Evolutionary conservation across 1,139 yeast species (phyloP), one percentile per base, ranked within the genome.

Genomic region (Candida labiduridarum): DNA sequence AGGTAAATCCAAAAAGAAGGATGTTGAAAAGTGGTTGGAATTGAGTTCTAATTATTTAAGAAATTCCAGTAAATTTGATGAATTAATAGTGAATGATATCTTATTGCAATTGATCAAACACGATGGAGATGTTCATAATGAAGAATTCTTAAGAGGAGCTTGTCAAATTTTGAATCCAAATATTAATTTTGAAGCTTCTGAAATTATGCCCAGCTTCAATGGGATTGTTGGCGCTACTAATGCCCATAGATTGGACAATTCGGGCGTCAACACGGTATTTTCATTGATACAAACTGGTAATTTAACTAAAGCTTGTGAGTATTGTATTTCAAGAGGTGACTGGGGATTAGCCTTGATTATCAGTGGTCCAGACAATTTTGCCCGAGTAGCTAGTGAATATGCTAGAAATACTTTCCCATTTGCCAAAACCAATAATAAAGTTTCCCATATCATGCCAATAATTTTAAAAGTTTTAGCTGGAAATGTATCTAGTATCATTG

Each of bases 341-440:
- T 91, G 91, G 88, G 83, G 96, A 0, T 76, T 91, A 64, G 88
- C 96, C 0, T 66, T 92, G 50, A 67, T 90, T 39, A 72, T 92
- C 50, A 69, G 83, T 33, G 87, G 95, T 1, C 79, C 80, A 14
- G 84, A 82, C 4, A 74, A 76, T 45, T 87, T 90, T 80, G 71
- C 82, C 7, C 72, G 76, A 31, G 78, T 86, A 11, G 86, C 86
- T 1, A 58, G 72, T 3, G 80, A 74, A 50, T 76, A 66, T 53
- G 75, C 79, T 1, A 62, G 79, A 45, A 61, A 61, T 19, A 61
- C 64, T 3, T 75, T 70, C 55, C 68, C 77, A 44, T 61, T 69
- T 56, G 77, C 71, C 51, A 74, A 72, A 48, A 65, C 76, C 6
- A 76, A 74, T 30, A 74, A 71, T 48, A 71, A 74, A 40, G 79